Conservation (phyloP, 257 asterid species). For the Petunia axillaris region DNA sequence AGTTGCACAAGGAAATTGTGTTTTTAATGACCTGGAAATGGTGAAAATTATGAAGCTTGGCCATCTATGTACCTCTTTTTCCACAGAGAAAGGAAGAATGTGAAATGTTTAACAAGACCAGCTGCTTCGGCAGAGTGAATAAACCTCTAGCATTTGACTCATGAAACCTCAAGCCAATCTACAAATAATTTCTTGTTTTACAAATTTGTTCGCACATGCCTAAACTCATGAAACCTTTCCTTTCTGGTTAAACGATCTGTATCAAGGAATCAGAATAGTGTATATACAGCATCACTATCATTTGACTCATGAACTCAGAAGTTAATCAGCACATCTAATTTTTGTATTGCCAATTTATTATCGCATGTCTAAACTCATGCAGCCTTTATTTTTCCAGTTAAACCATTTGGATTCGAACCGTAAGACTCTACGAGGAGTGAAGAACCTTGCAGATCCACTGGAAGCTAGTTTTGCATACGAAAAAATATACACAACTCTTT, state of each 20-base stretch:
- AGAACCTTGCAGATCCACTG: constrained; percentile 1
- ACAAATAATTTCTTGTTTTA: background rate
- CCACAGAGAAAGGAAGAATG: background rate
- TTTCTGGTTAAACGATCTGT: background rate
- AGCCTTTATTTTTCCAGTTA: constrained; percentile 8
- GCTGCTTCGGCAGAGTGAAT: background rate
- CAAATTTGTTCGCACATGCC: background rate
- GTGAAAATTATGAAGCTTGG: constrained; percentile 10
- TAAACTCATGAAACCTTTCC: constrained; percentile 13
- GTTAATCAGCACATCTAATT: background rate
- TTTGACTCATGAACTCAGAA: constrained; percentile 14
- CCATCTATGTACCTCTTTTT: background rate
- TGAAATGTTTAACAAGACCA: background rate
- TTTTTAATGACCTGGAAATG: background rate
- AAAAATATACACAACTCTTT: background rate
- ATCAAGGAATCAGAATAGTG: constrained; percentile 17
- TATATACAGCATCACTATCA: constrained; percentile 16
- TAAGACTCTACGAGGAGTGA: background rate
- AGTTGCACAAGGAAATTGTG: background rate
- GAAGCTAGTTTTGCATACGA: constrained; percentile 20
- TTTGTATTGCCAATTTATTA: constrained; percentile 11
- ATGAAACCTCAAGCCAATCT: background rate
- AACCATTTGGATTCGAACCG: constrained; percentile 17
- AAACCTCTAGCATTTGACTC: background rate
- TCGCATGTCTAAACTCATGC: background rate